phyloP scores from a whole-genome alignment of 2,329 filamentous ascomycete species.

The Lanzia echinophila region DNA sequence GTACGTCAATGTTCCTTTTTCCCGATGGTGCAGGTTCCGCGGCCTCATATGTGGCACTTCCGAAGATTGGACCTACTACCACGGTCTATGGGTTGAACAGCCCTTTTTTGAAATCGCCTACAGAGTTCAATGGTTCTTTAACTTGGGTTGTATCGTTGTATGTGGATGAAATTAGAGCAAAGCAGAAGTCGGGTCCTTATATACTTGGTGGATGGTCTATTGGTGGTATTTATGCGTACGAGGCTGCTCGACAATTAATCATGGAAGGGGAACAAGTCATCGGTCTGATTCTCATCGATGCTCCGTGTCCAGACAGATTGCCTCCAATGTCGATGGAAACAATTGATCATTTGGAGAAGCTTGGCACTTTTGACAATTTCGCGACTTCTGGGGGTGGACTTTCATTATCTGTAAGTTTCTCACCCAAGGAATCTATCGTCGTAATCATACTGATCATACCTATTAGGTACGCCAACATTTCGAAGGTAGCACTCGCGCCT shows the following conservation, averaged over 20 bases:
- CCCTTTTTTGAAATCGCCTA: constrained; percentile 62
- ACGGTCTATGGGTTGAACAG: constrained; percentile 58
- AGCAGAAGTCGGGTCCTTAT: constrained; percentile 54
- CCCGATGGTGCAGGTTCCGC: constrained; percentile 42
- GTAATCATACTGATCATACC: background rate
- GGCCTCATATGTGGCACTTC: constrained; percentile 24
- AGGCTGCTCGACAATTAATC: constrained; percentile 44
- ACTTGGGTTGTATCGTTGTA: constrained; percentile 58
- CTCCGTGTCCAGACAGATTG: constrained; percentile 11
- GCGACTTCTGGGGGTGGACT: no score
- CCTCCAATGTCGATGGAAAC: no score
- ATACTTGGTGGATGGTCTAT: constrained; percentile 59
- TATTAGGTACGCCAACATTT: background rate
- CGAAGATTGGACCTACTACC: constrained; percentile 37
- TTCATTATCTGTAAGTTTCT: no score
- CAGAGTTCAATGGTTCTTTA: constrained; percentile 57
- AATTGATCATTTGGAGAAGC: no score
- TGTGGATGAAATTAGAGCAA: constrained; percentile 60
- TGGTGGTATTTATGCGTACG: constrained; percentile 65
- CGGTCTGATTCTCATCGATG: constrained; percentile 21
- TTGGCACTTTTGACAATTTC: no score
- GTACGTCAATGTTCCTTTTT: constrained; percentile 37
- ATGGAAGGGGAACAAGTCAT: constrained; percentile 13
- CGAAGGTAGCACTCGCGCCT: background rate
- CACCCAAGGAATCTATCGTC: no score